Conservation (phyloP, 2,329 filamentous ascomycete genomes). For the Fusarium avenaceum region DNA sequence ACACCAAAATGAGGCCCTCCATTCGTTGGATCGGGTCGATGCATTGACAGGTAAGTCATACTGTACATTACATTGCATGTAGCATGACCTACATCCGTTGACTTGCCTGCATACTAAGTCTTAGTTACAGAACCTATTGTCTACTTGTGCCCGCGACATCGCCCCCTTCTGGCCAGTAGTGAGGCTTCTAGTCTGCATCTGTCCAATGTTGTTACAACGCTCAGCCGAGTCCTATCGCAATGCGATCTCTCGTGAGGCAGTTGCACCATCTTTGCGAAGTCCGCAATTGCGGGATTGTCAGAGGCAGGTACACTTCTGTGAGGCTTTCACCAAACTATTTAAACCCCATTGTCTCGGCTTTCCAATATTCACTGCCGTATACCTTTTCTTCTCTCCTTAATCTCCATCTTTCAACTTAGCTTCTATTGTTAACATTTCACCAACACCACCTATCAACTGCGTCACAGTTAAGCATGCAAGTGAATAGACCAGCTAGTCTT, state of each 20-base stretch:
- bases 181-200: slow-evolving; percentile 1
- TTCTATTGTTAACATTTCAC: not conserved
- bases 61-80: not conserved
- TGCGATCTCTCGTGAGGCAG: slow-evolving; percentile 16
- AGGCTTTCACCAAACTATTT: slow-evolving; percentile 29
- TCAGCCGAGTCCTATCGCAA: slow-evolving; percentile 9
- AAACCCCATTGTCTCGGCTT: not conserved
- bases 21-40: slow-evolving; percentile 13
- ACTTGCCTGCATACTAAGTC: slow-evolving; percentile 4
- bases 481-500: slow-evolving; percentile 24
- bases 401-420: not conserved
- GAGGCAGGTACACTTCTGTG: not conserved
- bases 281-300: slow-evolving; percentile 34
- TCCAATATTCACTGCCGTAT: no score
- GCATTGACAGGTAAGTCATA: slow-evolving; percentile 39
- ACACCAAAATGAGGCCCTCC: slow-evolving; percentile 21
- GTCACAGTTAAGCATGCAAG: slow-evolving; percentile 34
- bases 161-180: slow-evolving; percentile 17
- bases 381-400: not conserved
- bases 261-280: slow-evolving; percentile 31
- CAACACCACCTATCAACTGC: not conserved
- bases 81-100: slow-evolving; percentile 35
- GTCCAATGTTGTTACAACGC: slow-evolving; percentile 5
- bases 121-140: not conserved
- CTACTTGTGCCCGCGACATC: slow-evolving; percentile 9